A percentile compares a stretch with the other conserved stretches of the same genome.
These are phyloP conservation scores for Dictyostelium brefeldianum DNA, from an alignment of 78 protist species.

Conservation along the genomic window DNA sequence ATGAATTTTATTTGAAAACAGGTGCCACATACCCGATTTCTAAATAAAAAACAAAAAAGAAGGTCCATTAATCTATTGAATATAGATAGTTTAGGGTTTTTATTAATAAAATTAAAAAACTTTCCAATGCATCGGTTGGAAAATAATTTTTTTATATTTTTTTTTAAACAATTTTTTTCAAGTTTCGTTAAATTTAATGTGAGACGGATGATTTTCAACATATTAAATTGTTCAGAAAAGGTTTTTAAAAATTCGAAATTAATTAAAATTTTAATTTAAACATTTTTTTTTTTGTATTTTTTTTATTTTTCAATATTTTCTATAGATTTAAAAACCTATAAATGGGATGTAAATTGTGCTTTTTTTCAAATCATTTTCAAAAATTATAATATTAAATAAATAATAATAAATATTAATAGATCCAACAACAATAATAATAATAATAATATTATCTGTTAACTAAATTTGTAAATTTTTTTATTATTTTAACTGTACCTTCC, in stretches of 20 bases:
- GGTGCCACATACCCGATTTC: no score
- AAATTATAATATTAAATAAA: neutral
- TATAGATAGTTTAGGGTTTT: no score
- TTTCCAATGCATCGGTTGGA: no score
- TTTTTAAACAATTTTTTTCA: neutral
- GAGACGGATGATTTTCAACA: neutral
- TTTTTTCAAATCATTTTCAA: neutral
- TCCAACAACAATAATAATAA: neutral
- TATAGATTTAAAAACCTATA: conserved; percentile 1
- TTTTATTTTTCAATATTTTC: neutral
- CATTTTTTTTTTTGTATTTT: neutral
- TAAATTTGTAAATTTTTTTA: neutral
- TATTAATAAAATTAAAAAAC: no score
- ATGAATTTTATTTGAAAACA: no score
- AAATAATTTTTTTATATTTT: neutral
- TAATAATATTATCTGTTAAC: conserved; percentile 5
- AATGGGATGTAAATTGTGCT: neutral
- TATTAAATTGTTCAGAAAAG: neutral
- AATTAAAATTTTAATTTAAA: neutral
- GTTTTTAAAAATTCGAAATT: neutral
- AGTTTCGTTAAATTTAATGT: conserved; percentile 6
- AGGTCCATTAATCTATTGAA: no score
- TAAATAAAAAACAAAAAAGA: no score
- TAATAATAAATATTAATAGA: neutral
- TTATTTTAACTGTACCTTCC: neutral